These are phyloP conservation scores for Tolypocladium paradoxum DNA, from an alignment of 2,329 filamentous ascomycete species.

Conservation along the genomic window DNA sequence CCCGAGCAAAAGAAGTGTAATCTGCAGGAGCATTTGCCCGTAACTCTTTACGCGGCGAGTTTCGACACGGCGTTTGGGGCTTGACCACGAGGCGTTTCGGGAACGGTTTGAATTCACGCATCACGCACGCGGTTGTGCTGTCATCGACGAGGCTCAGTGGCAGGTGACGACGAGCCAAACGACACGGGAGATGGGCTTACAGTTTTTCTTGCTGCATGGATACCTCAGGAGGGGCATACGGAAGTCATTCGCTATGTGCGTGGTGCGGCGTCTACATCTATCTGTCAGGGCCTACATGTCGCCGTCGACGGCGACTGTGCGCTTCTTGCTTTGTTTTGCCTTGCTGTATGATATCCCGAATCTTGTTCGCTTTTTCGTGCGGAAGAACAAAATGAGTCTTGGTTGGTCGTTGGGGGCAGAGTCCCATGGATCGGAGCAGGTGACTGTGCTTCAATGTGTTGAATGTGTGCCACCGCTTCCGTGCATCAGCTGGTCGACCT, in stretches of 20 bases:
- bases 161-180: not conserved
- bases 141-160: not conserved
- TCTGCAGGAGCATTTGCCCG: not conserved
- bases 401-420: not conserved
- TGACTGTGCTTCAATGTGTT: not conserved
- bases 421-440: not conserved
- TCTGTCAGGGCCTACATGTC: not conserved
- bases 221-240: not conserved
- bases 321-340: not conserved
- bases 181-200: not conserved
- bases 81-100: not conserved
- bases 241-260: slow-evolving; percentile 1
- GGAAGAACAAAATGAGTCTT: not conserved
- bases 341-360: slow-evolving; percentile 3
- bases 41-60: not conserved
- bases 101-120: not conserved
- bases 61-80: not conserved
- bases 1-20: not conserved
- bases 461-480: slow-evolving; percentile 7
- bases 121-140: not conserved
- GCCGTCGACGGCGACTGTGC: not conserved
- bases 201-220: slow-evolving; percentile 2
- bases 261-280: not conserved
- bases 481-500: slow-evolving; percentile 48
- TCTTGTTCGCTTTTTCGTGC: slow-evolving; percentile 2